Evolutionary conservation across 371 early-diverging fungal genomes (phyloP).

Genomic region (Phascolomyces articulosus): DNA sequence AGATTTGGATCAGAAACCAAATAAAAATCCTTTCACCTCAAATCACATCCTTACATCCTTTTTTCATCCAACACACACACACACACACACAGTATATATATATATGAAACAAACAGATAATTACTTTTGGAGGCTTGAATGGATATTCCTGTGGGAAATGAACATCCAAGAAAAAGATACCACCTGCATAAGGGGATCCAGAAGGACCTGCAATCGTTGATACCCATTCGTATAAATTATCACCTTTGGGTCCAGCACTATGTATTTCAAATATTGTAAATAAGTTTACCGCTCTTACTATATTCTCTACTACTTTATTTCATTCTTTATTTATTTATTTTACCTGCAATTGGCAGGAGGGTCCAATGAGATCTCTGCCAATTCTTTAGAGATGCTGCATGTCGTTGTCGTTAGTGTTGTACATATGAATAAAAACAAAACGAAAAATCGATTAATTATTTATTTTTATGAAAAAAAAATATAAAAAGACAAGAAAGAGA

Average conservation of each 20-base stretch:
- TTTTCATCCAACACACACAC: no score
- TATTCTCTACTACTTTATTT: not conserved
- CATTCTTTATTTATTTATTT: not conserved
- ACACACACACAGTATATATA: no score
- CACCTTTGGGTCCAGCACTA: conserved; percentile 95
- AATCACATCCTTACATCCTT: no score
- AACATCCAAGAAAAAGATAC: conserved; percentile 97
- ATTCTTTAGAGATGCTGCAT: conserved; percentile 88
- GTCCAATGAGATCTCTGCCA: conserved; percentile 93
- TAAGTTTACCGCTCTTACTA: no score
- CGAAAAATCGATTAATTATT: not conserved
- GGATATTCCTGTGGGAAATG: conserved; percentile 99
- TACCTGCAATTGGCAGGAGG: conserved; percentile 95
- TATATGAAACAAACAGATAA: no score
- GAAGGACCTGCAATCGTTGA: conserved; percentile 93
- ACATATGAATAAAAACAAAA: not conserved
- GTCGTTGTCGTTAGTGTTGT: not conserved
- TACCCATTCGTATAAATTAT: conserved; percentile 96
- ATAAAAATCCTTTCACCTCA: no score
- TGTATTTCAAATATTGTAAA: not conserved
- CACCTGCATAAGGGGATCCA: conserved; percentile 79
- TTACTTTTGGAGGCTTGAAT: conserved; percentile 98
- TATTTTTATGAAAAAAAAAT: not conserved
- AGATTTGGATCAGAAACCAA: no score
- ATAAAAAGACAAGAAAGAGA: not conserved